phyloP scores from a whole-genome alignment of 345 rosid genomes.

The Crucihimalaya himalaica region DNA sequence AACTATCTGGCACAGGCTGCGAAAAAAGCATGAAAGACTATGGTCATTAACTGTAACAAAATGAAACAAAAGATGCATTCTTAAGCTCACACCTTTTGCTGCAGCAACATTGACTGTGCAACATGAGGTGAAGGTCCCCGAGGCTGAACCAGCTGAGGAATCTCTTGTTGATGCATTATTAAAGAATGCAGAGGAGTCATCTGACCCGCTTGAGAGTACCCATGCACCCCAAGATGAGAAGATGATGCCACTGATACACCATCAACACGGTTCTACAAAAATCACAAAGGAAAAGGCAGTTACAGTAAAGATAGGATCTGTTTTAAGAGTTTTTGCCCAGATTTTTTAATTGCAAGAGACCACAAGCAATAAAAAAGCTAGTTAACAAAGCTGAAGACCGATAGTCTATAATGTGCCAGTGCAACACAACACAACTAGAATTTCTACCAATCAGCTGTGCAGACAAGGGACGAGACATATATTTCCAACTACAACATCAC shows the following conservation, averaged over 20 bases:
- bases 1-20: constrained; percentile 60
- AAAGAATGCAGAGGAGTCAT: constrained; percentile 72
- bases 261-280: constrained; percentile 48
- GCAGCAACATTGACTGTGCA: constrained; percentile 56
- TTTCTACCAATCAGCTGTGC: constrained; percentile 1
- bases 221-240: constrained; percentile 65
- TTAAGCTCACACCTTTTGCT: constrained; percentile 58
- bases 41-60: constrained; percentile 12
- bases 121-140: constrained; percentile 64
- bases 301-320: background rate
- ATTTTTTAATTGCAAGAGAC: constrained; percentile 1
- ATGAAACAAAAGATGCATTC: constrained; percentile 2
- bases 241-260: constrained; percentile 58
- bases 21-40: background rate
- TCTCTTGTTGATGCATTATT: constrained; percentile 75
- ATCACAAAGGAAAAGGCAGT: background rate
- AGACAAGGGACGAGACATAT: constrained; percentile 2
- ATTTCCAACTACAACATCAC: background rate
- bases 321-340: background rate
- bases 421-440: background rate
- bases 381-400: background rate
- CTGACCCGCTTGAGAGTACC: constrained; percentile 80
- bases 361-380: background rate
- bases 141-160: constrained; percentile 63
- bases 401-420: background rate